These are phyloP conservation scores for Panellus pusillus DNA, from an alignment of 768 basidiomycete genomes.

Conservation along the genomic window DNA sequence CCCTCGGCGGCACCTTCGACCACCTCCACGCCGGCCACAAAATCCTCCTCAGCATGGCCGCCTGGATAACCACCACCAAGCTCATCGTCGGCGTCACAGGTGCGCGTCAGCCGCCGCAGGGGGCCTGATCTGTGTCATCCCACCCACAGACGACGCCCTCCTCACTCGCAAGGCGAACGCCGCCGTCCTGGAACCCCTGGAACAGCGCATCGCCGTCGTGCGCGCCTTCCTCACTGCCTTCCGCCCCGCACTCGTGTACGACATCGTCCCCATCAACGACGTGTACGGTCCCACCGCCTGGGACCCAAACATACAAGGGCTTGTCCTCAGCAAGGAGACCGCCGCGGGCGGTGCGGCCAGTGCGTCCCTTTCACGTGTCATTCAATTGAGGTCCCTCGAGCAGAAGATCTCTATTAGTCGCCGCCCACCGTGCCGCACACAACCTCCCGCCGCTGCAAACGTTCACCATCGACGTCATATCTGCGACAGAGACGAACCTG, in stretches of 20 bases:
- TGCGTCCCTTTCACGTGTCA: constrained; percentile 36
- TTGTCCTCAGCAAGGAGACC: constrained; percentile 93
- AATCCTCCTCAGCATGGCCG: constrained; percentile 90
- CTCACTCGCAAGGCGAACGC: constrained; percentile 71
- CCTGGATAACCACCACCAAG: constrained; percentile 76
- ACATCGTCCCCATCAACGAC: constrained; percentile 76
- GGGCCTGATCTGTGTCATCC: neutral
- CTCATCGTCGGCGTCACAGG: constrained; percentile 91
- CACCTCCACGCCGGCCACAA: constrained; percentile 98
- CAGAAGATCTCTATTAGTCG: constrained; percentile 50
- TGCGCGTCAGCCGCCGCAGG: constrained; percentile 30
- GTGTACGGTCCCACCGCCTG: constrained; percentile 89
- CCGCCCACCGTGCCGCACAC: constrained; percentile 54
- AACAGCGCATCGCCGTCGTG: constrained; percentile 54
- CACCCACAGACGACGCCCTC: constrained; percentile 60
- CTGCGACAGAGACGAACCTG: constrained; percentile 56
- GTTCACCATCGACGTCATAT: constrained; percentile 90
- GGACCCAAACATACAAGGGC: constrained; percentile 86
- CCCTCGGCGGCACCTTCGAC: constrained; percentile 95
- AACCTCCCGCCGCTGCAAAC: constrained; percentile 59
- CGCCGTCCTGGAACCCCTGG: constrained; percentile 64
- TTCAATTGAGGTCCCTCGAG: neutral
- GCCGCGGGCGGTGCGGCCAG: constrained; percentile 70
- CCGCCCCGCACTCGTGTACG: constrained; percentile 60
- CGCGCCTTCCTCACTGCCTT: constrained; percentile 72